A percentile compares a stretch with the other conserved stretches of the same genome.
These are phyloP conservation scores for Pythium biforme DNA, from an alignment of 352 stramenopile species.

Conservation along the genomic window DNA sequence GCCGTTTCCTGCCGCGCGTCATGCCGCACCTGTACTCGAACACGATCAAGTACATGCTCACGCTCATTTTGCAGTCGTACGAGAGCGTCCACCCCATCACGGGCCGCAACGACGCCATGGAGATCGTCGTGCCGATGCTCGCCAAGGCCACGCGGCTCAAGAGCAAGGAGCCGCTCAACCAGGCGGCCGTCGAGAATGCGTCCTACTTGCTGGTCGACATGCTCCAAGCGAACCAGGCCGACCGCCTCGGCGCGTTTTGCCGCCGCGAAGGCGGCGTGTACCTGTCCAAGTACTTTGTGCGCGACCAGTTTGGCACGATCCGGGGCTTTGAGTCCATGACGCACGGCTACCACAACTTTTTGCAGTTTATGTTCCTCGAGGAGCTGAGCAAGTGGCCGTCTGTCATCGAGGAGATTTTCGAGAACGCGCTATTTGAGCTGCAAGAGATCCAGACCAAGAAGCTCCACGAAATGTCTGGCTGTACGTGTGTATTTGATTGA, in stretches of 20 bases:
- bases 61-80: conserved; percentile 85
- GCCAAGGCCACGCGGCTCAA: conserved; percentile 49
- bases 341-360: conserved; percentile 89
- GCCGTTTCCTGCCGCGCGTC: conserved; percentile 69
- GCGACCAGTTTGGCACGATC: conserved; percentile 88
- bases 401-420: conserved; percentile 69
- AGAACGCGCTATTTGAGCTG: conserved; percentile 65
- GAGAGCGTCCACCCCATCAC: conserved; percentile 88
- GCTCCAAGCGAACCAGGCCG: conserved; percentile 84
- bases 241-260: conserved; percentile 79
- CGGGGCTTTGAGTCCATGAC: conserved; percentile 86
- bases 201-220: conserved; percentile 82
- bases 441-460: conserved; percentile 46
- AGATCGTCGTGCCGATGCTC: conserved; percentile 71
- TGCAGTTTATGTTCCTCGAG: conserved; percentile 88
- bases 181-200: conserved; percentile 68
- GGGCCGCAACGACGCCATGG: conserved; percentile 84
- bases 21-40: conserved; percentile 85
- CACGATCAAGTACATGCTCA: conserved; percentile 90
- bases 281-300: conserved; percentile 88
- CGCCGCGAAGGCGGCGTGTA: conserved; percentile 80
- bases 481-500: conserved; percentile 5
- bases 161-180: conserved; percentile 36
- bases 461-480: conserved; percentile 52
- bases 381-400: conserved; percentile 74